phyloP scores from a whole-genome alignment of 139 green algal genomes.

The Chlamydomonas urium region DNA sequence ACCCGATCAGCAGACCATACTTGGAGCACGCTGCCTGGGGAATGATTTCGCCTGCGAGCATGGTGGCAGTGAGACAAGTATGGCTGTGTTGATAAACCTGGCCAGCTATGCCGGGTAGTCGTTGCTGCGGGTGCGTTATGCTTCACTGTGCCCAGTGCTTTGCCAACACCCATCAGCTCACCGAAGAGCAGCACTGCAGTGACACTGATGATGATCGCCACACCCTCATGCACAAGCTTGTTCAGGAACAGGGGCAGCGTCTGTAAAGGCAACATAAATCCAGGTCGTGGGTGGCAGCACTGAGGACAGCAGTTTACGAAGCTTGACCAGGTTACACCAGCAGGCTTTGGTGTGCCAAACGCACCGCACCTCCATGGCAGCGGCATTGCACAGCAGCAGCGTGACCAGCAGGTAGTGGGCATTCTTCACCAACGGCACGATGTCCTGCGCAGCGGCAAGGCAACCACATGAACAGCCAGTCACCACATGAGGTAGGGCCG shows the following conservation, averaged over 20 bases:
- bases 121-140: neutral
- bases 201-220: constrained; percentile 73
- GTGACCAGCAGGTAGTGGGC: constrained; percentile 66
- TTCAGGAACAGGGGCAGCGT: constrained; percentile 26
- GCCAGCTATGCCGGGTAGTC: too few relatives aligned
- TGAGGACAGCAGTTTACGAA: neutral
- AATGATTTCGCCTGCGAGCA: constrained; percentile 5
- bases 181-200: constrained; percentile 84
- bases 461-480: neutral
- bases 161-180: constrained; percentile 12
- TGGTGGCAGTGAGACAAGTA: neutral
- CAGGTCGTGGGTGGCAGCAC: neutral
- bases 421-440: constrained; percentile 41
- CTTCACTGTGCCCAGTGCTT: neutral
- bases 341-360: neutral
- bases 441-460: neutral
- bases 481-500: neutral
- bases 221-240: constrained; percentile 26
- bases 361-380: constrained; percentile 39
- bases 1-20: constrained; percentile 9
- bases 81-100: too few relatives aligned
- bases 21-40: constrained; percentile 12
- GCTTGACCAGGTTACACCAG: neutral
- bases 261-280: constrained; percentile 12
- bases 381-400: constrained; percentile 69